phyloP scores from a whole-genome alignment of 768 basidiomycete genomes.

The Sutorius australiensis region DNA sequence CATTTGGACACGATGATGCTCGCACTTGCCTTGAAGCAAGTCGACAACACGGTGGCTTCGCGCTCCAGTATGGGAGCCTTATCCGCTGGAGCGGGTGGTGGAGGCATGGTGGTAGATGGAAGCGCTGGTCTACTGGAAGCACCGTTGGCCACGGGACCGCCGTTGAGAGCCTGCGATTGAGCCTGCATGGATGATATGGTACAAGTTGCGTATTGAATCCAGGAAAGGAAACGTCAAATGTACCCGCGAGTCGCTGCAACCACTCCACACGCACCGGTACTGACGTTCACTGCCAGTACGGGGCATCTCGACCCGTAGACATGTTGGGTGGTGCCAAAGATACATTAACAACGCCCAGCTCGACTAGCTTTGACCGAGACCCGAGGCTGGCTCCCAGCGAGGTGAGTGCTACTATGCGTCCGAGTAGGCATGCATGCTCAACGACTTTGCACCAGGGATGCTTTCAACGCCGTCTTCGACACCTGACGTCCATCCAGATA shows the following conservation, averaged over 20 bases:
- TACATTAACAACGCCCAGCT: slow-evolving; percentile 10
- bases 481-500: slow-evolving; percentile 69
- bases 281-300: background rate
- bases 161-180: slow-evolving; percentile 35
- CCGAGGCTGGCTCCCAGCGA: slow-evolving; percentile 3
- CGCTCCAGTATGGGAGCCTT: slow-evolving; percentile 50
- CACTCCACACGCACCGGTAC: background rate
- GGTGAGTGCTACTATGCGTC: slow-evolving; percentile 10
- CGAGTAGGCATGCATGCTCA: background rate
- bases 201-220: slow-evolving; percentile 2
- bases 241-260: background rate
- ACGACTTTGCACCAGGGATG: slow-evolving; percentile 12
- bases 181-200: slow-evolving; percentile 39
- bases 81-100: slow-evolving; percentile 45
- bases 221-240: slow-evolving; percentile 26
- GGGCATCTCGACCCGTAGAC: background rate
- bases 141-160: slow-evolving; percentile 3
- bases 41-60: slow-evolving; percentile 58
- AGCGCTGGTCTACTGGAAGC: slow-evolving; percentile 28
- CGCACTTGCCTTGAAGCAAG: slow-evolving; percentile 52
- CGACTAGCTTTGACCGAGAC: slow-evolving; percentile 18
- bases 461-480: slow-evolving; percentile 64
- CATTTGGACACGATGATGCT: background rate
- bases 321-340: slow-evolving; percentile 24
- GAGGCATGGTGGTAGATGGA: slow-evolving; percentile 41